These are phyloP conservation scores for Agarophyton chilense DNA, from an alignment of 23 red algal species.

Conservation along the genomic window DNA sequence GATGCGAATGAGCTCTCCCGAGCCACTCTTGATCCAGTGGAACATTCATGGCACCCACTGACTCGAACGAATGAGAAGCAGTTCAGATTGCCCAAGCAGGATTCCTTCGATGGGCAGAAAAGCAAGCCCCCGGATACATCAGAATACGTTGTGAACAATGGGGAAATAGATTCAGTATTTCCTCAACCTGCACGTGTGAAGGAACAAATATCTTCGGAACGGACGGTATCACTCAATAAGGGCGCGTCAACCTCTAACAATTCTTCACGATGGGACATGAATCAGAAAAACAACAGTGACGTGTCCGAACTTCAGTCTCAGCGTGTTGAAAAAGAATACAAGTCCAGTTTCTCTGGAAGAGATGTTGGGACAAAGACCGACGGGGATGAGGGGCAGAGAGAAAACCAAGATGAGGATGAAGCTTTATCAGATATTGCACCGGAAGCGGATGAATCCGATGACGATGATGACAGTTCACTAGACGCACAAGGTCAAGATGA, in stretches of 20 bases:
- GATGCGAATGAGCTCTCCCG: slow-evolving; percentile 38
- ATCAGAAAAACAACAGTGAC: not conserved
- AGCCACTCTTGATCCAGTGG: slow-evolving; percentile 22
- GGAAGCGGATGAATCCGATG: not conserved
- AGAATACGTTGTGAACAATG: not conserved
- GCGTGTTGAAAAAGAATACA: not conserved
- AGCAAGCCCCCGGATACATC: not conserved
- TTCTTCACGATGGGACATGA: not conserved
- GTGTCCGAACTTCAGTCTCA: not conserved
- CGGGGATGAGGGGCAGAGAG: not conserved
- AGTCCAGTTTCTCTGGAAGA: not conserved
- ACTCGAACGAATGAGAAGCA: not conserved
- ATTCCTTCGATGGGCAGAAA: not conserved
- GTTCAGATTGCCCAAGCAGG: not conserved
- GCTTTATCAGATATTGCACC: not conserved
- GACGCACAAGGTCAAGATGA: not conserved
- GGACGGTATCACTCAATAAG: not conserved
- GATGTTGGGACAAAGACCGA: not conserved
- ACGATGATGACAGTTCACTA: not conserved
- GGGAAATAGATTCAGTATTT: not conserved
- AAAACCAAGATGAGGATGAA: not conserved
- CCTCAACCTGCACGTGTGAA: not conserved
- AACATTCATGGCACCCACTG: slow-evolving; percentile 44
- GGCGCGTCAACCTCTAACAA: not conserved
- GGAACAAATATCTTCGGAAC: not conserved